Percentiles rank a stretch among this genome's conserved stretches.
phyloP scores from a whole-genome alignment of 495 filamentous ascomycete genomes.

The Cairneyella variabilis region DNA sequence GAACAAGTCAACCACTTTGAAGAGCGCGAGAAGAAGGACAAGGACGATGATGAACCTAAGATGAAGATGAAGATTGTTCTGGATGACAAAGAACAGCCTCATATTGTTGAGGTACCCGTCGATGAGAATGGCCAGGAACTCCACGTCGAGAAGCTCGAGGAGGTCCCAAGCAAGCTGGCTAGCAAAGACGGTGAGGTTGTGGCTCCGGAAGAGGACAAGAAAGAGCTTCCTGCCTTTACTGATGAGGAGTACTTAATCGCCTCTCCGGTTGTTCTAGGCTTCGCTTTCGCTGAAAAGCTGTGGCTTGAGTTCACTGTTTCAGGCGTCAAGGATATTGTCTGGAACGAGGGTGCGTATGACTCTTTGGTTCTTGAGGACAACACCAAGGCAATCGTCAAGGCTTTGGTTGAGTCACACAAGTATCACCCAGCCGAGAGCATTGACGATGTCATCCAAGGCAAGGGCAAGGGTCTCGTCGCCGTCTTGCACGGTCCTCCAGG shows the following conservation, averaged over 20 bases:
- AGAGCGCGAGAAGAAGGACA: slow-evolving; percentile 26
- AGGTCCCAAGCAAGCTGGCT: slow-evolving; percentile 37
- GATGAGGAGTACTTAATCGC: slow-evolving; percentile 85
- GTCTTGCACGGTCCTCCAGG: slow-evolving; percentile 82
- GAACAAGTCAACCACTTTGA: slow-evolving; percentile 13
- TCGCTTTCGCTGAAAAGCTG: slow-evolving; percentile 82
- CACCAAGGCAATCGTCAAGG: slow-evolving; percentile 77
- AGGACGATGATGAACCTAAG: slow-evolving; percentile 49
- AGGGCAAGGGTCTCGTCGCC: slow-evolving; percentile 68
- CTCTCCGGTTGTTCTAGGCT: slow-evolving; percentile 93
- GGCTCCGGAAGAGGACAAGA: slow-evolving; percentile 30
- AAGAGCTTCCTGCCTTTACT: slow-evolving; percentile 54
- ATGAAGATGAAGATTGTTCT: slow-evolving; percentile 63
- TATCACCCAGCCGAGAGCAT: slow-evolving; percentile 80
- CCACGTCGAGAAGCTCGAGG: slow-evolving; percentile 61
- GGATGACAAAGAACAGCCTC: slow-evolving; percentile 57
- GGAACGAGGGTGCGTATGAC: slow-evolving; percentile 79
- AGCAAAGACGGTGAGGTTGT: slow-evolving; percentile 27
- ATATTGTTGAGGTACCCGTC: slow-evolving; percentile 56
- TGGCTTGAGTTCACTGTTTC: slow-evolving; percentile 91
- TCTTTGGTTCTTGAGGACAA: slow-evolving; percentile 70
- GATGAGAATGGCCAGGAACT: slow-evolving; percentile 62
- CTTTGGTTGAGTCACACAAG: slow-evolving; percentile 73
- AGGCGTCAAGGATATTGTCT: slow-evolving; percentile 75
- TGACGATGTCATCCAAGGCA: slow-evolving; percentile 78